Evolutionary conservation across 1,139 yeast genomes (phyloP), one percentile per base, ranked within the genome.

Genomic region (Debaryomycetaceae sp.): DNA sequence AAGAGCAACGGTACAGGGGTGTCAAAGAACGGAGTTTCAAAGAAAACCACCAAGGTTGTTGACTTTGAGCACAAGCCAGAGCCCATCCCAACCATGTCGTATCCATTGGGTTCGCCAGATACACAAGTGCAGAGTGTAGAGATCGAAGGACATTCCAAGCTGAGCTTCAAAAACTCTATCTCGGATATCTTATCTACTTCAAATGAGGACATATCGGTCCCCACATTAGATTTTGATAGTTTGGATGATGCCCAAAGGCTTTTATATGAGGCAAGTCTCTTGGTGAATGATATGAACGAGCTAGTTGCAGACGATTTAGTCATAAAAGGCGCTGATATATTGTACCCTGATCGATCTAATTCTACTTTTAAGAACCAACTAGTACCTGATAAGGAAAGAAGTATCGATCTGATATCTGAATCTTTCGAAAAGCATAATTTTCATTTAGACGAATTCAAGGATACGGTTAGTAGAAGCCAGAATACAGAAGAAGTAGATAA

Each of bases 271-370:
- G 83, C 83, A 3, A 63, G 72, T 24, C 51, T 67, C 30, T 57
- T 79, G 44, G 80, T 79, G 14, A 67, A 69, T 37, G 82, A 78
- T 44, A 63, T 78, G 48, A 69, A 70, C 44, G 76, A 68, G 22
- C 51, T 73, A 36, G 64, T 71, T 32, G 47, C 60, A 3, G 45
- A 36, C 13, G n/a, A 17, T 22, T 8, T 22, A 11, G 11, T 8
- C 7, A 22, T 11, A 22, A 22, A 8, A 8, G 26, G 26, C 11
- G 11, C 7, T 8, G 26, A 22, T 8, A 8, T 22, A 8, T 22
- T 22, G 11, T 11, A 22, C 11, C 11, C 11, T 22, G 26, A 22
- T 11, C 7, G 26, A 8, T 11, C 7, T 11, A 22, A 8, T 8
- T 11, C 26, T 11, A 8, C 7, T 22, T 8, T 22, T 11, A 8